Percentiles rank a stretch among this genome's conserved stretches.
These are phyloP conservation scores for Phytophthora quininea DNA, from an alignment of 352 stramenopile genomes.

Conservation along the genomic window DNA sequence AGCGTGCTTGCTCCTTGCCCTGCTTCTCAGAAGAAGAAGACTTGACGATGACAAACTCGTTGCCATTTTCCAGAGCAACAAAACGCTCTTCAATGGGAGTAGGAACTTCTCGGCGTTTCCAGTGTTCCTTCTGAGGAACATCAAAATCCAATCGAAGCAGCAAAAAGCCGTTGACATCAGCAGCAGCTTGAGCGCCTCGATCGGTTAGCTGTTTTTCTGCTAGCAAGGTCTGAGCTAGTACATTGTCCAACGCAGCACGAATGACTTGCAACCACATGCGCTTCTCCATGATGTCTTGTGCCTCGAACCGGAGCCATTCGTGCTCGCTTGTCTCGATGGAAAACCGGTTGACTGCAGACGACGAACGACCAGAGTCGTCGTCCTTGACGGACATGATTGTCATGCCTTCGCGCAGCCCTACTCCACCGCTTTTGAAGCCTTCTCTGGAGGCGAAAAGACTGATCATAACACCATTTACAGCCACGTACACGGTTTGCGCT, in stretches of 20 bases:
- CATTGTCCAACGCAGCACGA: constrained; percentile 54
- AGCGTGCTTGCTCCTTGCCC: constrained; percentile 35
- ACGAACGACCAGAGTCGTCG: constrained; percentile 19
- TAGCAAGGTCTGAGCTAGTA: constrained; percentile 53
- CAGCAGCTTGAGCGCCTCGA: background rate
- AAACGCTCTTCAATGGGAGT: constrained; percentile 51
- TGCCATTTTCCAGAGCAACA: constrained; percentile 52
- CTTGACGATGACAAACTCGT: constrained; percentile 54
- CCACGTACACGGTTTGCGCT: constrained; percentile 51
- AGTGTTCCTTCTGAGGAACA: constrained; percentile 24
- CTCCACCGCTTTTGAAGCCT: constrained; percentile 52
- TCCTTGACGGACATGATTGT: constrained; percentile 44
- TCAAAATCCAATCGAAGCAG: constrained; percentile 46
- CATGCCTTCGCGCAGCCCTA: constrained; percentile 24
- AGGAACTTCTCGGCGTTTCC: constrained; percentile 23
- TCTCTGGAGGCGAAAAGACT: constrained; percentile 66
- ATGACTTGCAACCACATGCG: constrained; percentile 55
- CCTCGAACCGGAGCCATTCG: constrained; percentile 53
- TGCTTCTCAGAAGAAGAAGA: constrained; percentile 24
- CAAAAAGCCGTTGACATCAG: constrained; percentile 34
- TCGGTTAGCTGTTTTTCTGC: constrained; percentile 34
- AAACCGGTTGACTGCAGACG: constrained; percentile 36
- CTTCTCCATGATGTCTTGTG: constrained; percentile 42
- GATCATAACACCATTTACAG: constrained; percentile 47
- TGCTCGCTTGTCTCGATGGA: constrained; percentile 62